phyloP scores from a whole-genome alignment of 768 basidiomycete genomes.

The Megacollybia marginata region DNA sequence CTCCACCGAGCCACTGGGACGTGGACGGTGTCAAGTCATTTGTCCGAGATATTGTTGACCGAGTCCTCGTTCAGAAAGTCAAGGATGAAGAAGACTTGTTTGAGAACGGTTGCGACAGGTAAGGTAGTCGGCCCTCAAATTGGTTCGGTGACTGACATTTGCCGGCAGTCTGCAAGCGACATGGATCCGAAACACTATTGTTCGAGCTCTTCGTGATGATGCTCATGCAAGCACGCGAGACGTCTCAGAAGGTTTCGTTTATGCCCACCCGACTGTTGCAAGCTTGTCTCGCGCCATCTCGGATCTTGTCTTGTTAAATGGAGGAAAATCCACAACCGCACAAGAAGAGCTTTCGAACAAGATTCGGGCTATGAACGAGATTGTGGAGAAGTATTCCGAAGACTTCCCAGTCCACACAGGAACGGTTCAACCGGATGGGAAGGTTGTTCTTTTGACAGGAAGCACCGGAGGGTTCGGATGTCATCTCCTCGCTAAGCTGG shows the following conservation, averaged over 20 bases:
- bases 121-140: not conserved
- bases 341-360: not conserved
- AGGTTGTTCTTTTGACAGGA: slow-evolving; percentile 28
- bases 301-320: not conserved
- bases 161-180: slow-evolving; percentile 12
- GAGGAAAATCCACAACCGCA: not conserved
- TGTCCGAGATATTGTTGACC: slow-evolving; percentile 23
- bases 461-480: slow-evolving; percentile 35
- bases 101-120: slow-evolving; percentile 33
- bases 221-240: slow-evolving; percentile 11
- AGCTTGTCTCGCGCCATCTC: slow-evolving; percentile 14
- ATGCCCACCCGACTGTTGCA: slow-evolving; percentile 18
- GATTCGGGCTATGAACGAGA: slow-evolving; percentile 20
- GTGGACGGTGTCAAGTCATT: slow-evolving; percentile 15
- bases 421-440: not conserved
- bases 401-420: slow-evolving; percentile 1
- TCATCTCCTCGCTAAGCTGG: slow-evolving; percentile 14
- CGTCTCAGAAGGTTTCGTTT: slow-evolving; percentile 15
- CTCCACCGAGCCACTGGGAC: slow-evolving; percentile 19
- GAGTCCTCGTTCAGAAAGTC: slow-evolving; percentile 18
- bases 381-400: slow-evolving; percentile 31
- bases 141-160: not conserved
- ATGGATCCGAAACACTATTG: slow-evolving; percentile 18
- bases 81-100: slow-evolving; percentile 29
- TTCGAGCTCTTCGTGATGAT: slow-evolving; percentile 2